Conservation (phyloP, 148 eudicot species). For the Rhododendron kiyosumense region DNA sequence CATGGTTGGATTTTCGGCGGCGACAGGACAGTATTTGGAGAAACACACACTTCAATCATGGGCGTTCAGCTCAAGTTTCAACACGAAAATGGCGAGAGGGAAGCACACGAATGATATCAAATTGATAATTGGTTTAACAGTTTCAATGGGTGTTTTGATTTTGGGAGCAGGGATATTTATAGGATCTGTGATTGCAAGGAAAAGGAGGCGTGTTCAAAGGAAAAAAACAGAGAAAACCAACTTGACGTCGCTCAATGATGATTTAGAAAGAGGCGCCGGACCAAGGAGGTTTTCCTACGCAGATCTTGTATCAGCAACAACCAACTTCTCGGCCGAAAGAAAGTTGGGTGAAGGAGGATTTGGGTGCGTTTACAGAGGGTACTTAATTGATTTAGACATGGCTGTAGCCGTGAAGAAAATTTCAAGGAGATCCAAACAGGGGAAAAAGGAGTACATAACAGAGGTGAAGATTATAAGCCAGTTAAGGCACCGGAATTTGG, state of each 20-base stretch:
- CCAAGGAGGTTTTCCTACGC: slow-evolving; percentile 19
- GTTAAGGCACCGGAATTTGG: background rate
- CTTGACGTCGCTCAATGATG: slow-evolving; percentile 14
- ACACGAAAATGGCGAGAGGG: slow-evolving; percentile 1
- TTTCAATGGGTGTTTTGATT: slow-evolving; percentile 15
- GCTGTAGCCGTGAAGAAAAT: slow-evolving; percentile 24
- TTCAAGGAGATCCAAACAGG: slow-evolving; percentile 22
- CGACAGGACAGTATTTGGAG: slow-evolving; percentile 33
- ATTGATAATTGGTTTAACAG: slow-evolving; percentile 15
- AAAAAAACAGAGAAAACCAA: background rate
- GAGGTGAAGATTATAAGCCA: slow-evolving; percentile 30
- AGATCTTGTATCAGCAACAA: slow-evolving; percentile 17
- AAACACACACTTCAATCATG: slow-evolving; percentile 29
- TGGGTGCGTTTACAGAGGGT: slow-evolving; percentile 13
- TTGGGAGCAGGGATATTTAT: background rate
- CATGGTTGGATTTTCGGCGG: slow-evolving; percentile 49
- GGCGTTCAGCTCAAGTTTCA: slow-evolving; percentile 40
- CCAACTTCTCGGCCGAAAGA: slow-evolving; percentile 12
- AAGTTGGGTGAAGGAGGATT: slow-evolving; percentile 37
- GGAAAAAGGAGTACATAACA: slow-evolving; percentile 18
- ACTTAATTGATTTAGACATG: background rate
- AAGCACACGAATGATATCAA: background rate
- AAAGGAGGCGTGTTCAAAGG: background rate
- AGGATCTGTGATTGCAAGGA: background rate
- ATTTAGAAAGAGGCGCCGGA: slow-evolving; percentile 25